A percentile compares a stretch with the other conserved stretches of the same genome.
Conservation (phyloP, 2,329 filamentous ascomycete genomes). For the Zymoseptoria tritici region DNA sequence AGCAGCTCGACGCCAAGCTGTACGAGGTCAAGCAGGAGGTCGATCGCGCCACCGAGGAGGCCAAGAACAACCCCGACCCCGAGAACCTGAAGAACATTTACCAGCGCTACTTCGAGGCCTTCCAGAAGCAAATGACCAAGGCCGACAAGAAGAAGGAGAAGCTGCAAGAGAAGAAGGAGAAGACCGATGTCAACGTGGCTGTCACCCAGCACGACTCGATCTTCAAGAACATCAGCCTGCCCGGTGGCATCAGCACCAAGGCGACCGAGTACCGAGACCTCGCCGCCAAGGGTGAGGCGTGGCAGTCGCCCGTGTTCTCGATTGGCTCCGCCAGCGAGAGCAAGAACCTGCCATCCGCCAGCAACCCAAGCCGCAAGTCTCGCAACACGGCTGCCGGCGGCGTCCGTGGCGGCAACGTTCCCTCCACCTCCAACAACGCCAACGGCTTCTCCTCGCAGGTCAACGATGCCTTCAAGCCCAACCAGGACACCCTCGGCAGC, state of each 20-base stretch:
- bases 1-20: slow-evolving; percentile 63
- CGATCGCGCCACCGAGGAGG: slow-evolving; percentile 60
- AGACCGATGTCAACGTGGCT: slow-evolving; percentile 74
- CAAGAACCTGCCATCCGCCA: slow-evolving; percentile 56
- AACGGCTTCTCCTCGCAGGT: slow-evolving; percentile 38
- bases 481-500: slow-evolving; percentile 9
- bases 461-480: slow-evolving; percentile 17
- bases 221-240: slow-evolving; percentile 80
- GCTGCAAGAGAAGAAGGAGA: slow-evolving; percentile 40
- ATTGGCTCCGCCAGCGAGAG: slow-evolving; percentile 72
- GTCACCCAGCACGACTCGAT: slow-evolving; percentile 83
- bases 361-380: slow-evolving; percentile 51
- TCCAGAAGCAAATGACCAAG: slow-evolving; percentile 65
- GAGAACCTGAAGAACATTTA: slow-evolving; percentile 76
- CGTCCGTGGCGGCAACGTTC: not conserved
- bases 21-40: slow-evolving; percentile 79
- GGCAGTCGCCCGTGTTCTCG: slow-evolving; percentile 90
- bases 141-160: slow-evolving; percentile 70
- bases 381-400: slow-evolving; percentile 39
- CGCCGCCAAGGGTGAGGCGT: slow-evolving; percentile 79
- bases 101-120: slow-evolving; percentile 69
- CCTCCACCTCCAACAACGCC: slow-evolving; percentile 9
- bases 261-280: slow-evolving; percentile 89
- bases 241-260: slow-evolving; percentile 84
- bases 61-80: slow-evolving; percentile 56